Percentiles rank a stretch among this genome's conserved stretches.
These are phyloP conservation scores for Diutina pseudorugosa DNA, from an alignment of 1,139 yeast species.

Conservation along the genomic window DNA sequence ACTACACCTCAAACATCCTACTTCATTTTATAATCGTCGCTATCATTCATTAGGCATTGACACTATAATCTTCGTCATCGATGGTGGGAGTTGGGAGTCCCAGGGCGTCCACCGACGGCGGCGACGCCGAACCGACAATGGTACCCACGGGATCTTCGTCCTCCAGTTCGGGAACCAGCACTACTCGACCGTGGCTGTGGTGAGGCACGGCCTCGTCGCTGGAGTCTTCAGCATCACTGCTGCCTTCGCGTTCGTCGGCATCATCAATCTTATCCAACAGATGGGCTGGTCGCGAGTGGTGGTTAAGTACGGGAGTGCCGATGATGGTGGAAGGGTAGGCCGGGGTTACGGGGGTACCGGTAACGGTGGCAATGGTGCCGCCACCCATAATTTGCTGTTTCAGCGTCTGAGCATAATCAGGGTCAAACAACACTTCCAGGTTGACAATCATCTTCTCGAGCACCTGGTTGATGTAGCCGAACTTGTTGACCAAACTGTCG, in stretches of 20 bases:
- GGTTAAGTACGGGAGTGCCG: slow-evolving; percentile 2
- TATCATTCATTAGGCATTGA: not conserved
- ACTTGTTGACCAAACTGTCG: slow-evolving; percentile 35
- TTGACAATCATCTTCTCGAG: slow-evolving; percentile 38
- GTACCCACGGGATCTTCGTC: not conserved
- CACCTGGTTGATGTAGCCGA: slow-evolving; percentile 44
- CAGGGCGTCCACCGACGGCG: not conserved
- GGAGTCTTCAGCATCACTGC: not conserved
- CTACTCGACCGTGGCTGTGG: not conserved
- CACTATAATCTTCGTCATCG: not conserved
- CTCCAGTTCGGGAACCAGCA: not conserved
- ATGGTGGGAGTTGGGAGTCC: slow-evolving; percentile 3
- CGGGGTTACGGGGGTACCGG: not conserved
- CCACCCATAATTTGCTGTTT: not conserved
- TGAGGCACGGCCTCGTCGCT: not conserved
- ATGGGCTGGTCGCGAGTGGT: not conserved
- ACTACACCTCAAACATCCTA: too few species aligned
- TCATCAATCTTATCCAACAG: slow-evolving; percentile 2
- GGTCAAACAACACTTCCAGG: slow-evolving; percentile 24
- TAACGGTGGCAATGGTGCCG: not conserved
- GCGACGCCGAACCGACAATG: not conserved
- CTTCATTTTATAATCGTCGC: too few species aligned
- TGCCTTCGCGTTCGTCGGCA: not conserved
- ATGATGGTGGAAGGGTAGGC: not conserved
- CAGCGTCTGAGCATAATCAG: not conserved